A percentile compares a stretch with the other conserved stretches of the same genome.
These are phyloP conservation scores for Mallotus japonicus DNA, from an alignment of 441 rosid genomes.

Conservation along the genomic window DNA sequence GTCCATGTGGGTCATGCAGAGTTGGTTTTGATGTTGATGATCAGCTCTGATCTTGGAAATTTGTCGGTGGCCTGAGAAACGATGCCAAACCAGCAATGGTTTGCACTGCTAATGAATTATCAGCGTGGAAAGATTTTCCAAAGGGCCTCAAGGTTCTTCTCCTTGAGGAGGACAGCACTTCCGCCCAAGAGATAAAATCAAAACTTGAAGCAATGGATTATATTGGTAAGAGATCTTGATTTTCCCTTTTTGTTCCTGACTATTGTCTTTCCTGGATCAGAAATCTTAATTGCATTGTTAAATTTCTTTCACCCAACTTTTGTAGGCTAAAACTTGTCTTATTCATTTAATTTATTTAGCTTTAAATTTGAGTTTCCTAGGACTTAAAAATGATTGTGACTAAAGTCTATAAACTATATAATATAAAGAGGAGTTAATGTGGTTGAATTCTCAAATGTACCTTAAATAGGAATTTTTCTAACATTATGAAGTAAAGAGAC, in stretches of 20 bases:
- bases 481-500: not conserved
- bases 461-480: constrained; percentile 3
- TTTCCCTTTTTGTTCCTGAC: constrained; percentile 18
- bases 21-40: constrained; percentile 26
- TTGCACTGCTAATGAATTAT: constrained; percentile 75
- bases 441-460: constrained; percentile 16
- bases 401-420: not conserved
- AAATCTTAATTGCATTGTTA: constrained; percentile 14
- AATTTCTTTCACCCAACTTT: constrained; percentile 18
- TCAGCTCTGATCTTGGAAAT: constrained; percentile 29
- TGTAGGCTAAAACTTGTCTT: constrained; percentile 9
- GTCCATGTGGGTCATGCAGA: constrained; percentile 34
- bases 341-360: not conserved
- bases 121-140: constrained; percentile 89
- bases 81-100: constrained; percentile 99
- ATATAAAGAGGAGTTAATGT: constrained; percentile 19
- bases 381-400: constrained; percentile 17
- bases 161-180: constrained; percentile 54
- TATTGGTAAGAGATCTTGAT: constrained; percentile 55
- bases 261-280: constrained; percentile 13
- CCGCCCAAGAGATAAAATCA: constrained; percentile 65
- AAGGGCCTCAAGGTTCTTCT: constrained; percentile 94
- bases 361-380: constrained; percentile 19
- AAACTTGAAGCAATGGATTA: constrained; percentile 90
- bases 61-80: constrained; percentile 64